Percentiles rank a stretch among this genome's conserved stretches.
Evolutionary conservation across 1,284 basidiomycete species (phyloP).

Genomic region (Tetrapyrgos nigripes): DNA sequence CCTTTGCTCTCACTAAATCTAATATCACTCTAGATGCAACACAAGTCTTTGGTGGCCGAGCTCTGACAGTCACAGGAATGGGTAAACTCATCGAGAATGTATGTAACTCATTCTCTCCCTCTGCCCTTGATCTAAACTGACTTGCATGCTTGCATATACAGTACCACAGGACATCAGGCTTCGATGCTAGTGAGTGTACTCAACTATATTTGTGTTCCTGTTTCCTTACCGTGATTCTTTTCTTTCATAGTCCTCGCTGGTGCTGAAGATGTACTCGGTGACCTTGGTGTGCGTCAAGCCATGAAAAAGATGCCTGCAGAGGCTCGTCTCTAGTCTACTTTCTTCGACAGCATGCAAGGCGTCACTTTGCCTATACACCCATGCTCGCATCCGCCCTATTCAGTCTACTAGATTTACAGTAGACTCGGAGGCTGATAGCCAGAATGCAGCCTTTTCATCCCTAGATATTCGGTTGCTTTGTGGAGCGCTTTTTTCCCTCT

Average conservation of each 20-base stretch:
- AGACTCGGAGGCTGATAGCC: no score
- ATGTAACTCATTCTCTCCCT: constrained; percentile 25
- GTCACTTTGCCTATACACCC: no score
- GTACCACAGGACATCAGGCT: constrained; percentile 58
- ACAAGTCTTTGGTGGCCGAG: constrained; percentile 69
- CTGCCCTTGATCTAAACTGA: constrained; percentile 3
- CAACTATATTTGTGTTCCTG: not conserved
- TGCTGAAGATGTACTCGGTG: constrained; percentile 69
- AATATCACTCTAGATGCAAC: constrained; percentile 50
- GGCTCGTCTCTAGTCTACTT: constrained; percentile 32
- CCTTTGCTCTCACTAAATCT: constrained; percentile 1
- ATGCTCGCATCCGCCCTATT: no score
- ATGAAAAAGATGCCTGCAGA: constrained; percentile 68
- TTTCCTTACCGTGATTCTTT: not conserved
- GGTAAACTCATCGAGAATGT: constrained; percentile 69
- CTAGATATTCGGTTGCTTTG: no score
- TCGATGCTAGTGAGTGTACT: constrained; percentile 56
- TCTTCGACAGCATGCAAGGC: no score
- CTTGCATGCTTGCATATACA: constrained; percentile 19
- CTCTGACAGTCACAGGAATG: constrained; percentile 69
- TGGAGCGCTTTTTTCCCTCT: no score
- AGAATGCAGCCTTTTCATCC: no score
- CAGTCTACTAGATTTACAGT: no score
- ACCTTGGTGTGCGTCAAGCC: constrained; percentile 72
- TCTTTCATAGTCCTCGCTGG: constrained; percentile 56